Evolutionary conservation across 305 asterid genomes (phyloP).

Genomic region (Fraxinus sp.): DNA sequence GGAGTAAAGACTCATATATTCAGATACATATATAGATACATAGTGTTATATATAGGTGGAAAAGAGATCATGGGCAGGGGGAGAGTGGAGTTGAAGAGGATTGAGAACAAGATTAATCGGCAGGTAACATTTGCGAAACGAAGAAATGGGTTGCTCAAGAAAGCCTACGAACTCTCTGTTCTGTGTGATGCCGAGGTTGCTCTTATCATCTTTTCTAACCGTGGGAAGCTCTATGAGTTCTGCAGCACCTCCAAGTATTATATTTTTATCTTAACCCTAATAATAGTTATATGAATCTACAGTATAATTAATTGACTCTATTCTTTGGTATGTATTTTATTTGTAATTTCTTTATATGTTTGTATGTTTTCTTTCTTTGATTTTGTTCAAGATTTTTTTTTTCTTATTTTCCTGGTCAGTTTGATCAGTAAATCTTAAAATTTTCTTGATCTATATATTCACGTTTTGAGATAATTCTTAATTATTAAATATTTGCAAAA

Average conservation of each 20-base stretch:
- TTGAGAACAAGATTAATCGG: slow-evolving; percentile 88
- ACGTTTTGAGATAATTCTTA: background rate
- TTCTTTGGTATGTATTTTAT: background rate
- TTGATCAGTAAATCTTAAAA: background rate
- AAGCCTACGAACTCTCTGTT: slow-evolving; percentile 80
- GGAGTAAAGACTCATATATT: background rate
- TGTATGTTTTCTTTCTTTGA: background rate
- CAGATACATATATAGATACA: background rate
- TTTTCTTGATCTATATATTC: background rate
- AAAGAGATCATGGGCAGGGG: slow-evolving; percentile 69
- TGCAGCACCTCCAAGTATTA: slow-evolving; percentile 84
- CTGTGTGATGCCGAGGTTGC: slow-evolving; percentile 81
- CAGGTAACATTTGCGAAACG: slow-evolving; percentile 90
- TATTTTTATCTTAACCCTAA: background rate
- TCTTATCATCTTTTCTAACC: slow-evolving; percentile 80
- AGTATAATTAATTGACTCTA: background rate
- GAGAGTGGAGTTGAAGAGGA: slow-evolving; percentile 90
- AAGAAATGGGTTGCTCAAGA: slow-evolving; percentile 75
- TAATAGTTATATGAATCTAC: background rate
- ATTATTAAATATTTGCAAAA: background rate
- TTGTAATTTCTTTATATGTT: background rate
- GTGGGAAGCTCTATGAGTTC: slow-evolving; percentile 91
- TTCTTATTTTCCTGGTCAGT: background rate
- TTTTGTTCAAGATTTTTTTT: background rate
- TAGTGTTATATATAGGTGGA: background rate